Evolutionary conservation across 2,329 filamentous ascomycete genomes (phyloP).

Genomic region (Talaromyces pinophilus): DNA sequence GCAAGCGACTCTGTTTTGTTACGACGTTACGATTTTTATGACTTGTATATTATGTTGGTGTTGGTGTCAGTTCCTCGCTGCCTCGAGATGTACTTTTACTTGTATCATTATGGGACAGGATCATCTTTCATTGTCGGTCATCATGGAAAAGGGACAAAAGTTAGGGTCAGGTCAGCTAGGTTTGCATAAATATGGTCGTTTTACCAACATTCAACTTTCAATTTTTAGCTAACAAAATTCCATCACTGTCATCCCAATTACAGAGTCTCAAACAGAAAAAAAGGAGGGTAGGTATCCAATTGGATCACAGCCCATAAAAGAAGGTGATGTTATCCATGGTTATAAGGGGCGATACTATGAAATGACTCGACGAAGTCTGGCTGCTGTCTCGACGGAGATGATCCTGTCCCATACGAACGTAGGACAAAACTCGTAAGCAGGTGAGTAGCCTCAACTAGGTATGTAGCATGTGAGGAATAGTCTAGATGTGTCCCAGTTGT

Average conservation of each 20-base stretch:
- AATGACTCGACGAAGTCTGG: too few species aligned
- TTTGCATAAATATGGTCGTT: neutral
- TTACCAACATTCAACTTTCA: neutral
- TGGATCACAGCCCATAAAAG: too few species aligned
- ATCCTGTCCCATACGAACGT: neutral
- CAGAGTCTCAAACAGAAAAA: neutral
- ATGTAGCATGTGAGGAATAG: neutral
- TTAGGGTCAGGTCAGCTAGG: neutral
- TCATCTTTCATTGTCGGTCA: neutral
- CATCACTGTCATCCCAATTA: neutral
- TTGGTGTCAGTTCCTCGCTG: conserved; percentile 10
- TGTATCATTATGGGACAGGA: conserved; percentile 17
- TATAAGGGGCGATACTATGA: neutral
- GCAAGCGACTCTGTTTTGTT: neutral
- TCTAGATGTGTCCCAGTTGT: neutral
- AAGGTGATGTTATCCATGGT: neutral
- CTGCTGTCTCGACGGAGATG: neutral
- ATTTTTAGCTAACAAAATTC: neutral
- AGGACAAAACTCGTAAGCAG: neutral
- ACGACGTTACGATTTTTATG: conserved; percentile 20
- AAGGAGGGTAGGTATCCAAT: neutral
- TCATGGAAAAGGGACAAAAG: neutral
- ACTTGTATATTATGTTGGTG: neutral
- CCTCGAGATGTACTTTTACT: conserved; percentile 11
- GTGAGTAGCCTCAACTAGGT: neutral